Percentiles rank a stretch among this genome's conserved stretches.
These are phyloP conservation scores for Populus hybrid DNA, from an alignment of 441 rosid genomes.

Conservation along the genomic window DNA sequence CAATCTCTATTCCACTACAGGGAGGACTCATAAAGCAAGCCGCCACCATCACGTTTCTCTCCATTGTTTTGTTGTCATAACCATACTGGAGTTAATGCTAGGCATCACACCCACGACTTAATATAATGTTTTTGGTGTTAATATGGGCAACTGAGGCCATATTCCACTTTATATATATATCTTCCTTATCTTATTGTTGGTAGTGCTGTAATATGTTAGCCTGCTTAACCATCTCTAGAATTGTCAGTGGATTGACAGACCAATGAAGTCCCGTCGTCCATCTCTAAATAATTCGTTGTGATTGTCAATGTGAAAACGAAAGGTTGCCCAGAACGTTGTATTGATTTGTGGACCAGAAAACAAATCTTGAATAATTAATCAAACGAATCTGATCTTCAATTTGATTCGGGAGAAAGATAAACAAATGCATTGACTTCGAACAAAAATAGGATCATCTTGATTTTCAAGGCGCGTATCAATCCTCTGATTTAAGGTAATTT, in stretches of 20 bases:
- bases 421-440: not conserved
- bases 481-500: not conserved
- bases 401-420: no score
- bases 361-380: not conserved
- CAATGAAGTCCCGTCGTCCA: slow-evolving; percentile 6
- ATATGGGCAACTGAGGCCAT: slow-evolving; percentile 36
- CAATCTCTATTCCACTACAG: slow-evolving; percentile 27
- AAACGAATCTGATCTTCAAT: not conserved
- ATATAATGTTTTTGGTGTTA: slow-evolving; percentile 22
- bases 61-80: slow-evolving; percentile 3
- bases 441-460: not conserved
- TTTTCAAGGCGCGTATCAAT: not conserved
- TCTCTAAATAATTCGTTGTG: not conserved
- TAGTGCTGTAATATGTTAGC: slow-evolving; percentile 24
- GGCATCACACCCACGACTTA: slow-evolving; percentile 31
- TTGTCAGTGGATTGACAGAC: slow-evolving; percentile 14
- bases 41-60: slow-evolving; percentile 24
- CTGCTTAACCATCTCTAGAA: slow-evolving; percentile 9
- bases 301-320: slow-evolving; percentile 10
- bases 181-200: slow-evolving; percentile 26
- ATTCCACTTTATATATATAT: slow-evolving; percentile 30
- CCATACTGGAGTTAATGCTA: slow-evolving; percentile 30
- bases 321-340: not conserved
- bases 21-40: slow-evolving; percentile 24
- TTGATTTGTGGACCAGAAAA: not conserved